A percentile compares a stretch with the other conserved stretches of the same genome.
Evolutionary conservation across 2,329 filamentous ascomycete genomes (phyloP).

Genomic region (Coleophoma eucalyptorum): DNA sequence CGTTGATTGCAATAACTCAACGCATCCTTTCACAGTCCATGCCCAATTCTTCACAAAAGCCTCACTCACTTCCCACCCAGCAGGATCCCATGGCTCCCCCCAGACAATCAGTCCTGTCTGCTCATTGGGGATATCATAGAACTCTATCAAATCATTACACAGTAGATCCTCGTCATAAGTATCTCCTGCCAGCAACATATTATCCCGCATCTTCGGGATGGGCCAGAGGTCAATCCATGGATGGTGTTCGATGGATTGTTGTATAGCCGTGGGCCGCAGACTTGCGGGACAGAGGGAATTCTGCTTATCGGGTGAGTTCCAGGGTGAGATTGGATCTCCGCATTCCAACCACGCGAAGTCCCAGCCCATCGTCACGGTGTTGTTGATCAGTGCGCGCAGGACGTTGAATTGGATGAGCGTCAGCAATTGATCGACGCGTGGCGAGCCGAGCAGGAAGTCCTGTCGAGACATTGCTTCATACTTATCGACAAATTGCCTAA

Average conservation of each 20-base stretch:
- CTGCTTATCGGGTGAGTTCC: not conserved
- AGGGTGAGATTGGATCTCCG: not conserved
- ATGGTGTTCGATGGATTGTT: conserved; percentile 25
- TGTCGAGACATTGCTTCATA: conserved; percentile 3
- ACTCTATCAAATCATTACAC: conserved; percentile 15
- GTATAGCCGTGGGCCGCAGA: conserved; percentile 13
- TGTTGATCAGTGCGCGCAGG: conserved; percentile 14
- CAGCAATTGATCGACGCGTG: conserved; percentile 10
- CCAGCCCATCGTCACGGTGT: conserved; percentile 6
- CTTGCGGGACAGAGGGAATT: not conserved
- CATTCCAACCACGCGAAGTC: not conserved
- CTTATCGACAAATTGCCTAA: not conserved
- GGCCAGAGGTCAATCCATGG: conserved; percentile 34
- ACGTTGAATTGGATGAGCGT: conserved; percentile 20
- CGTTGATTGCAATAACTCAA: conserved; percentile 26
- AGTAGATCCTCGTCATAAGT: conserved; percentile 15
- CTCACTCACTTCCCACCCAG: conserved; percentile 34
- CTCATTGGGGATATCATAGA: conserved; percentile 8
- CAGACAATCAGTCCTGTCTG: conserved; percentile 31
- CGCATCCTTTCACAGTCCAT: conserved; percentile 29
- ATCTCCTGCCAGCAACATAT: conserved; percentile 20
- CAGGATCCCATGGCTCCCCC: conserved; percentile 29
- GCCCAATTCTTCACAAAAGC: conserved; percentile 31
- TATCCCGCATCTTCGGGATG: conserved; percentile 29
- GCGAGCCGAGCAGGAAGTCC: conserved; percentile 8